Conservation (phyloP, 2,329 filamentous ascomycete species). For the Amylocarpus encephaloides region DNA sequence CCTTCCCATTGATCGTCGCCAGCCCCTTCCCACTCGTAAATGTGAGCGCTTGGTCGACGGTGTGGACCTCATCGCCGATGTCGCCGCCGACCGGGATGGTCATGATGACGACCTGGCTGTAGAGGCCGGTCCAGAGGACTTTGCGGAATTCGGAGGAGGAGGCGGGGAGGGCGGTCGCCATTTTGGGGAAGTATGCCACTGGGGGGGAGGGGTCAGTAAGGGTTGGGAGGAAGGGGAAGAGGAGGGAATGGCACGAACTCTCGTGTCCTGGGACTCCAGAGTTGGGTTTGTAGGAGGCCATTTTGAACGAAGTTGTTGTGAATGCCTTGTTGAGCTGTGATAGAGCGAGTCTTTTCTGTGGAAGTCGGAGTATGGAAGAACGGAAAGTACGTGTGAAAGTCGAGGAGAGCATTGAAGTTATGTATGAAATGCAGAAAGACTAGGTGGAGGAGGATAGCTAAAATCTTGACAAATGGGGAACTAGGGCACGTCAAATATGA, state of each 20-base stretch:
- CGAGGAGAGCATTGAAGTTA: conserved; percentile 8
- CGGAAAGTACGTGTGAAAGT: conserved; percentile 10
- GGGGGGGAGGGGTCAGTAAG: neutral
- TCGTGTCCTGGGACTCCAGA: conserved; percentile 40
- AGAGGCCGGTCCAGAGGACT: conserved; percentile 57
- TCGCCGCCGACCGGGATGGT: conserved; percentile 57
- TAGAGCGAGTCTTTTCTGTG: neutral
- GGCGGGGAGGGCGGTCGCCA: conserved; percentile 47
- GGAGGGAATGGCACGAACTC: conserved; percentile 24
- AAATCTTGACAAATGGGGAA: neutral
- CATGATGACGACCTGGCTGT: conserved; percentile 59
- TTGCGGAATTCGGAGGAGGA: conserved; percentile 53
- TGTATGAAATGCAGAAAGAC: neutral
- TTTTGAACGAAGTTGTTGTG: conserved; percentile 13
- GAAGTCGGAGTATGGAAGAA: neutral
- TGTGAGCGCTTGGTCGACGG: conserved; percentile 58
- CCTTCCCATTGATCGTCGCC: conserved; percentile 52
- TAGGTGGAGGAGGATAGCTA: conserved; percentile 1
- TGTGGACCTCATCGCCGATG: conserved; percentile 62
- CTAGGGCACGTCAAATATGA: neutral
- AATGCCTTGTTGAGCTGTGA: neutral
- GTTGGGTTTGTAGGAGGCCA: conserved; percentile 20
- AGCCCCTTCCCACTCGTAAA: conserved; percentile 55
- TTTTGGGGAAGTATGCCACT: conserved; percentile 52
- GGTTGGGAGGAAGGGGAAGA: neutral